Percentiles rank a stretch among this genome's conserved stretches.
phyloP scores from a whole-genome alignment of 352 stramenopile species.

The Pythium insidiosum region DNA sequence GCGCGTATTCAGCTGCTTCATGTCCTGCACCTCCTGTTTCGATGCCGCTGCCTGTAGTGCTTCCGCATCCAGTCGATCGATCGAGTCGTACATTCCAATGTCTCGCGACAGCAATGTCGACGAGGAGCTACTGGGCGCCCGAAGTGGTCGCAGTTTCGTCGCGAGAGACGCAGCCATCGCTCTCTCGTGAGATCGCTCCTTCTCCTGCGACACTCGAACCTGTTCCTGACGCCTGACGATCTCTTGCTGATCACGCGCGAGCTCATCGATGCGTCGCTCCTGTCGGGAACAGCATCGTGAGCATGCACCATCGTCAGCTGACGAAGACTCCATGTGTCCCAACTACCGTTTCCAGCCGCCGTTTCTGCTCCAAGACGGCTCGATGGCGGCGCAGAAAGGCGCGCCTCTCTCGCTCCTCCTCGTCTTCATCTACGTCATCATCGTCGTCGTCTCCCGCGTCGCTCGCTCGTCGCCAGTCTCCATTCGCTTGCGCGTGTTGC shows the following conservation, averaged over 20 bases:
- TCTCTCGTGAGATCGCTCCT: too few relatives aligned
- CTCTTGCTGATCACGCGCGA: constrained; percentile 3
- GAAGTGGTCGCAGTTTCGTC: too few relatives aligned
- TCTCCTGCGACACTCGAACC: too few relatives aligned
- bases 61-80: constrained; percentile 32
- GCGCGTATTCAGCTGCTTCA: constrained; percentile 33
- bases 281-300: too few relatives aligned
- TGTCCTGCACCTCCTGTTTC: constrained; percentile 21
- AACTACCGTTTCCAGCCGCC: constrained; percentile 46
- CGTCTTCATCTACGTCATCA: constrained; percentile 17
- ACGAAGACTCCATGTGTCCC: background rate
- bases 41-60: constrained; percentile 38
- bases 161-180: too few relatives aligned
- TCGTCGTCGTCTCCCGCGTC: background rate
- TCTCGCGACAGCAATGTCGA: too few relatives aligned
- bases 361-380: constrained; percentile 38
- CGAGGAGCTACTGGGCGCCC: too few relatives aligned
- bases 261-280: constrained; percentile 2
- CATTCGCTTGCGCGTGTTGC: too few relatives aligned
- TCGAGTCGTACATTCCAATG: constrained; percentile 35
- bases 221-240: constrained; percentile 5
- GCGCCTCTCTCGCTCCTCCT: constrained; percentile 27
- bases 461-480: too few relatives aligned
- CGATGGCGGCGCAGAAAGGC: constrained; percentile 35
- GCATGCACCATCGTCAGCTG: too few relatives aligned